Base-by-base conservation (phyloP, 192 early-diverging fungal genomes). In the Coemansia brasiliensis region DNA sequence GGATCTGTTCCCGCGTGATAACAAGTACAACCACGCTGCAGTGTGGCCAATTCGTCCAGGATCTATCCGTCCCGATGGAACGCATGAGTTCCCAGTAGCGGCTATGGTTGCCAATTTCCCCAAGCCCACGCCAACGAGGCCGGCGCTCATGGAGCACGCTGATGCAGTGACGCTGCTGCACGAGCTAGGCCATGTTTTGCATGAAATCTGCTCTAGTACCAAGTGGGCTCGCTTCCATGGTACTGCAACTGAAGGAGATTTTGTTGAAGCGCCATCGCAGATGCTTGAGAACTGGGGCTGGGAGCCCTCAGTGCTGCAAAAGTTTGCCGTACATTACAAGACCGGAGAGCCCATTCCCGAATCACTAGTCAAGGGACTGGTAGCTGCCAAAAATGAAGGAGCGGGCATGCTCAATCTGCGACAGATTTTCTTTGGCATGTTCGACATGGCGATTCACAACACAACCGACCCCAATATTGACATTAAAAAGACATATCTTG, bases 241-340 rank as follows among this genome's bases (percentile, higher is more conserved):
- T 44, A 90, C 90, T 16, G 75, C 74, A 39, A 80, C 88, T 38
- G 88, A 92, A 56, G 69, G 84, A 52, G 92, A 94, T 70, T 94
- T 94, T 81, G 87, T 94, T 20, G 92, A 94, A 81, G 89, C 88
- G 21, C 92, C 92, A 13, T 88, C 86, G 24, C 90, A 92, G 83
- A 92, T 94, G 92, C 82, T 93, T 21, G 92, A 93, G 72, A 94
- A 92, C 74, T 90, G 87, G 88, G 80, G 83, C 29, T 90, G 83
- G 79, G 86, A 88, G 52, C 74, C 82, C 6, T 63, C 77, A 3
- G 83, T 83, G 2, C 66, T 90, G 40, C 63, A 80, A 41, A 54
- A 65, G 21, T 72, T 87, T 44, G 82, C 87, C 35, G 74, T 82
- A 57, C 91, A 94, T 59, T 87, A 90, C 76, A 71, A 87, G 59